phyloP scores from a whole-genome alignment of 2,329 filamentous ascomycete species.

The Thelonectria blattea region DNA sequence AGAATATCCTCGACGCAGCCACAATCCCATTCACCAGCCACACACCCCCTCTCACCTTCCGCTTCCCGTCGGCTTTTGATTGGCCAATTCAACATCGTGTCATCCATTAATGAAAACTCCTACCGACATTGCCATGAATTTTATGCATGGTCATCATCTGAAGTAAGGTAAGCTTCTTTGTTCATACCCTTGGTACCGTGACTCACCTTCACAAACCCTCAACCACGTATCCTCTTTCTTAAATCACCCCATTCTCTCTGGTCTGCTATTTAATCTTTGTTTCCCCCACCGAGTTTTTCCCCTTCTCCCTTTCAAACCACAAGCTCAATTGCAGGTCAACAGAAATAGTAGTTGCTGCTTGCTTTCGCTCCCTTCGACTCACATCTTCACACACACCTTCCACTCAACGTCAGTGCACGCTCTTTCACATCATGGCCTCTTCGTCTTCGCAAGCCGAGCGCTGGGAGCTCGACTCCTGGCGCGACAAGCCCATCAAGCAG shows the following conservation, averaged over 20 bases:
- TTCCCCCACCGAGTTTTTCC: neutral
- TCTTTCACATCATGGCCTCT: conserved; percentile 23
- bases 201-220: conserved; percentile 12
- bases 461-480: conserved; percentile 74
- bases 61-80: conserved; percentile 19
- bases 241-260: neutral
- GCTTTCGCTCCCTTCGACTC: too few species aligned
- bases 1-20: neutral
- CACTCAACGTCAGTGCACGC: neutral
- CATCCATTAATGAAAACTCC: neutral
- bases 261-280: neutral
- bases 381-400: too few species aligned
- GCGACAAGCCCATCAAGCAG: conserved; percentile 80
- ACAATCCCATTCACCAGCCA: conserved; percentile 11
- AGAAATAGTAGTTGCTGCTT: neutral
- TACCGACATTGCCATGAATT: neutral
- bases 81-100: conserved; percentile 18
- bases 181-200: conserved; percentile 7
- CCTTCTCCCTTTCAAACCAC: neutral
- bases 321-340: neutral
- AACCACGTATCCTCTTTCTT: neutral
- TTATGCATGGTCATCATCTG: neutral
- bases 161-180: conserved; percentile 11
- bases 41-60: conserved; percentile 1
- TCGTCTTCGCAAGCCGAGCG: conserved; percentile 8